Evolutionary conservation across 768 basidiomycete species (phyloP).

Genomic region (Lyophyllum decastes): DNA sequence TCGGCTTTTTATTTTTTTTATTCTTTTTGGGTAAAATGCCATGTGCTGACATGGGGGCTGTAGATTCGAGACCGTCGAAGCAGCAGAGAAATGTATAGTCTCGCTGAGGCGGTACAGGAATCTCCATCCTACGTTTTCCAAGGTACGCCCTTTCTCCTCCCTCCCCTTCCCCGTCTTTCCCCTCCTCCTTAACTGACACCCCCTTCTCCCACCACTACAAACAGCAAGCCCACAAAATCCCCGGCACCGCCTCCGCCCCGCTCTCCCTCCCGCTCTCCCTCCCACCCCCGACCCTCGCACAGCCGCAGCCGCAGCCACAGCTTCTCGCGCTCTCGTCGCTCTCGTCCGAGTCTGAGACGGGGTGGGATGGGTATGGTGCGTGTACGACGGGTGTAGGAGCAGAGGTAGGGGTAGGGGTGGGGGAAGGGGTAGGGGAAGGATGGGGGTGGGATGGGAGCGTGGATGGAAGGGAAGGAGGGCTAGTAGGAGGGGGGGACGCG

Average conservation of each 20-base stretch:
- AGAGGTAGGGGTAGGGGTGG: too few relatives aligned
- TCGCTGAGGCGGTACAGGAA: conserved; percentile 71
- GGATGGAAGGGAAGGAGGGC: too few relatives aligned
- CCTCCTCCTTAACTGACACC: neutral
- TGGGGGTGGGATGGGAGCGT: conserved; percentile 5
- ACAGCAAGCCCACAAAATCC: conserved; percentile 77
- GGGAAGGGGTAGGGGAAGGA: too few relatives aligned
- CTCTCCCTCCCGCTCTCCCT: conserved; percentile 3
- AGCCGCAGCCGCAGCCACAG: too few relatives aligned
- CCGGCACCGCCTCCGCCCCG: conserved; percentile 49
- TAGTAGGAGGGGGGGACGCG: conserved; percentile 21
- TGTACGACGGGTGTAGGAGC: too few relatives aligned
- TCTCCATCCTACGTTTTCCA: conserved; percentile 85
- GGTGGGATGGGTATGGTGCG: conserved; percentile 8
- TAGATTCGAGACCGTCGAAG: conserved; percentile 68
- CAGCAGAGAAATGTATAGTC: conserved; percentile 75
- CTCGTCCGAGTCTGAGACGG: neutral
- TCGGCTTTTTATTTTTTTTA: neutral
- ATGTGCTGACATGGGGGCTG: too few relatives aligned
- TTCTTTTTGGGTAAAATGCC: too few relatives aligned
- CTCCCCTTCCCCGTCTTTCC: neutral
- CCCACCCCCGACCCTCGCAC: too few relatives aligned
- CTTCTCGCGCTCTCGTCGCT: neutral
- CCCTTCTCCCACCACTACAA: neutral
- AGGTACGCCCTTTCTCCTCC: conserved; percentile 43